Conservation (phyloP, 257 asterid species). For the Dorcoceras hygrometricum region DNA sequence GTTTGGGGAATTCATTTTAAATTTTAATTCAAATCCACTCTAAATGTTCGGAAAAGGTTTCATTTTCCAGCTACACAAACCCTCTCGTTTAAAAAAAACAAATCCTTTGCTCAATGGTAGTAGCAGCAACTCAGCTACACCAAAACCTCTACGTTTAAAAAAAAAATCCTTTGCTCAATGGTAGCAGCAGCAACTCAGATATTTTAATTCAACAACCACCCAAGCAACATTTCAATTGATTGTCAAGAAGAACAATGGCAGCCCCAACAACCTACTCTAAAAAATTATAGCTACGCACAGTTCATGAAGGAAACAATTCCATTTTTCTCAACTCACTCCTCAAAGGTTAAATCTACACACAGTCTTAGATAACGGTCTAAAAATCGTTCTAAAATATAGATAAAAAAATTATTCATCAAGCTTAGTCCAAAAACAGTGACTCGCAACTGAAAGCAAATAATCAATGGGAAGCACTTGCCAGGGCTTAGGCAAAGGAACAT, state of each 20-base stretch:
- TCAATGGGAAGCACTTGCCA: conserved; percentile 32
- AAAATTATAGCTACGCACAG: no score
- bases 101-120: not conserved
- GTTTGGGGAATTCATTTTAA: not conserved
- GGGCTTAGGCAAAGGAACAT: conserved; percentile 79
- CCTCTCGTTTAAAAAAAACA: no score
- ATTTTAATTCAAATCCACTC: not conserved
- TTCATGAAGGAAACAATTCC: no score
- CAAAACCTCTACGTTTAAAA: not conserved
- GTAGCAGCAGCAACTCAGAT: no score
- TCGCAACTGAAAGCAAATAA: not conserved
- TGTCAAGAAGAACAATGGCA: no score
- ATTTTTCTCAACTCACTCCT: not conserved
- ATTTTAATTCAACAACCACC: no score
- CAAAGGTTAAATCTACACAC: not conserved
- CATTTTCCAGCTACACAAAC: no score
- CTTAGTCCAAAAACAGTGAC: not conserved
- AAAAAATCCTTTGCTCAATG: no score
- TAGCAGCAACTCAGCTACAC: not conserved
- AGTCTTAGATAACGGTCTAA: not conserved
- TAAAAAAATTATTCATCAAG: not conserved
- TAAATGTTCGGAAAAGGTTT: not conserved
- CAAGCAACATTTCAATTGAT: no score
- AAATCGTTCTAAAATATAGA: not conserved
- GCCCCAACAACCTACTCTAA: no score